Conservation (phyloP, 805 yeast species). For the Saccharomycopsis sp. region DNA sequence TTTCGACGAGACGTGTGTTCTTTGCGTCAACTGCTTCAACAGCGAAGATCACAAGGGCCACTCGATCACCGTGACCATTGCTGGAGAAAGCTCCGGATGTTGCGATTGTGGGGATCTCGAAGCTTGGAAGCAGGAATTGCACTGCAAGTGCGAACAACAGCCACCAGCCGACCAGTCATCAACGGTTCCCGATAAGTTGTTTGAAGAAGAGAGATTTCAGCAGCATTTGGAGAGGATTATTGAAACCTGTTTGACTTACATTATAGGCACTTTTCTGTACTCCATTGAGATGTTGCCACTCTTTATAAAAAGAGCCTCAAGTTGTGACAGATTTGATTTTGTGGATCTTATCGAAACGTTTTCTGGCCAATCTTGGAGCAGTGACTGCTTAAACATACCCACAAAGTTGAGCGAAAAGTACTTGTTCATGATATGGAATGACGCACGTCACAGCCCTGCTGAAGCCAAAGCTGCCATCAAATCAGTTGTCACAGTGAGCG, state of each 20-base stretch:
- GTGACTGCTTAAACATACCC: conserved; percentile 8
- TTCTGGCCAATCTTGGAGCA: conserved; percentile 6
- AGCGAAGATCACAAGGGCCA: conserved; percentile 60
- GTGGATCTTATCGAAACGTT: neutral
- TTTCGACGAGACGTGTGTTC: conserved; percentile 66
- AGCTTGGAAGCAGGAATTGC: conserved; percentile 54
- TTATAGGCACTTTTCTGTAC: conserved; percentile 22
- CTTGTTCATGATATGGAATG: conserved; percentile 63
- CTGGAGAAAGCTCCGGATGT: conserved; percentile 38
- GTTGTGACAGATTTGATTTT: conserved; percentile 14
- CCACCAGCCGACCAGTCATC: no score
- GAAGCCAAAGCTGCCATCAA: conserved; percentile 43
- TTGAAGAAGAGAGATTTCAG: conserved; percentile 41
- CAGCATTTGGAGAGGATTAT: conserved; percentile 42
- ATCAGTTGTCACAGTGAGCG: conserved; percentile 12
- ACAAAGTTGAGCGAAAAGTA: conserved; percentile 28
- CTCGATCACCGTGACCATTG: conserved; percentile 35
- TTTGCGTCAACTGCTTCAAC: conserved; percentile 68
- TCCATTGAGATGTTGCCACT: conserved; percentile 11
- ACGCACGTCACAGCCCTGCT: conserved; percentile 56
- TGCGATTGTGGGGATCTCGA: conserved; percentile 89
- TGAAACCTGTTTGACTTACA: conserved; percentile 27
- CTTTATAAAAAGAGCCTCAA: conserved; percentile 3
- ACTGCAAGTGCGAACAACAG: conserved; percentile 18
- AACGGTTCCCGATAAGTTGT: no score